A percentile compares a stretch with the other conserved stretches of the same genome.
Evolutionary conservation across 2,329 filamentous ascomycete genomes (phyloP).

Genomic region (Graphilbum fragrans): DNA sequence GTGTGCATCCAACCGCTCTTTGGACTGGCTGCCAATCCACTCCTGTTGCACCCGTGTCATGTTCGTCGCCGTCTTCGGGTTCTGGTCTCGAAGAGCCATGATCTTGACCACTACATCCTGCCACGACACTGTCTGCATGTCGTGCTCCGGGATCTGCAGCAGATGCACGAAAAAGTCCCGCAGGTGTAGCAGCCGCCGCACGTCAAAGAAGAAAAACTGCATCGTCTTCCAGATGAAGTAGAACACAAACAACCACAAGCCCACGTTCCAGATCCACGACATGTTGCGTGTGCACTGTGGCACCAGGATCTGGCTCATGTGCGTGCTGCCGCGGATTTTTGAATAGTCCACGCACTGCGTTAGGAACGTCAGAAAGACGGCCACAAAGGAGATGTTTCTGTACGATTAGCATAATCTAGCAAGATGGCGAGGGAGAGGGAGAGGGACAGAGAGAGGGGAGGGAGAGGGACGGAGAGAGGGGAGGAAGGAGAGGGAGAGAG

Average conservation of each 20-base stretch:
- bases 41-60: slow-evolving; percentile 37
- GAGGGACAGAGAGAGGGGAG: neutral
- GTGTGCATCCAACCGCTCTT: slow-evolving; percentile 88
- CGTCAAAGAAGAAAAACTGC: slow-evolving; percentile 54
- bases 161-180: slow-evolving; percentile 79
- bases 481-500: no score
- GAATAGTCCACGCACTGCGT: slow-evolving; percentile 77
- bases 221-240: slow-evolving; percentile 76
- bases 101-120: slow-evolving; percentile 78
- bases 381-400: slow-evolving; percentile 71
- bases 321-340: slow-evolving; percentile 54
- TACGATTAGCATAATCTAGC: no score
- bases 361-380: slow-evolving; percentile 71
- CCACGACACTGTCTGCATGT: slow-evolving; percentile 93
- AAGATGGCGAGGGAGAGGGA: no score
- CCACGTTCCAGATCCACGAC: slow-evolving; percentile 63
- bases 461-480: neutral
- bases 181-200: slow-evolving; percentile 61
- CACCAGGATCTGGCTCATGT: slow-evolving; percentile 43
- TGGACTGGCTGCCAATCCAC: slow-evolving; percentile 72
- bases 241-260: slow-evolving; percentile 74
- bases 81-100: slow-evolving; percentile 73
- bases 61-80: slow-evolving; percentile 61
- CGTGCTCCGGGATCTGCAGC: slow-evolving; percentile 66
- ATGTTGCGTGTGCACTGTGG: slow-evolving; percentile 65